phyloP scores from a whole-genome alignment of 768 basidiomycete genomes.

The Calocybe indica region DNA sequence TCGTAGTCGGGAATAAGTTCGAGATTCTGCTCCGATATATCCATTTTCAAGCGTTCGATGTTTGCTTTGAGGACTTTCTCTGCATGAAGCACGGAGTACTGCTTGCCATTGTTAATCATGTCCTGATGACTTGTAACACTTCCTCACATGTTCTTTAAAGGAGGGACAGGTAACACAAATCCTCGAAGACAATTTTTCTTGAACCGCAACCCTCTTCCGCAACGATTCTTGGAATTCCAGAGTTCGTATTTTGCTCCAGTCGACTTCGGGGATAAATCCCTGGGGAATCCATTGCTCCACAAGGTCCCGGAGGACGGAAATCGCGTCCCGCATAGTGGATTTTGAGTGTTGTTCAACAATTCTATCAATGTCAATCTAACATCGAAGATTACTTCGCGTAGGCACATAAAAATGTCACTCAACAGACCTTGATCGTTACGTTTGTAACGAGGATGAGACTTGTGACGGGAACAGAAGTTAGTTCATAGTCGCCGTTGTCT shows the following conservation, averaged over 20 bases:
- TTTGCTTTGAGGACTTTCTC: constrained; percentile 69
- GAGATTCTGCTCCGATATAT: constrained; percentile 93
- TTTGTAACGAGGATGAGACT: constrained; percentile 76
- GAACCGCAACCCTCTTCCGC: constrained; percentile 47
- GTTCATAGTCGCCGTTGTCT: constrained; percentile 58
- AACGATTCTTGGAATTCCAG: constrained; percentile 89
- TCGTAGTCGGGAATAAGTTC: constrained; percentile 97
- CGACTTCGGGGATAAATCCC: constrained; percentile 60
- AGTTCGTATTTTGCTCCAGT: constrained; percentile 78
- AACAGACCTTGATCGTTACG: constrained; percentile 59
- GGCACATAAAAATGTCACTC: not conserved
- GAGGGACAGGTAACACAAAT: constrained; percentile 56
- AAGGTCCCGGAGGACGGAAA: constrained; percentile 41
- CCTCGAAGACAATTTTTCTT: constrained; percentile 33
- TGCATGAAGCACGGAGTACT: constrained; percentile 78
- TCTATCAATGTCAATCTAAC: constrained; percentile 62
- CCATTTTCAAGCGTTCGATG: constrained; percentile 73
- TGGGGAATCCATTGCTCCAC: constrained; percentile 51
- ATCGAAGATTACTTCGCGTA: not conserved
- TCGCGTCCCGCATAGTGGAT: constrained; percentile 52
- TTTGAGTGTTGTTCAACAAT: constrained; percentile 66
- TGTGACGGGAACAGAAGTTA: constrained; percentile 56
- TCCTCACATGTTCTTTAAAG: constrained; percentile 73
- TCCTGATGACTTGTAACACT: not conserved
- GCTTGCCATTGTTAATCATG: constrained; percentile 6